A percentile compares a stretch with the other conserved stretches of the same genome.
Conservation (phyloP, 2,329 filamentous ascomycete genomes). For the Colletotrichum noveboracense region DNA sequence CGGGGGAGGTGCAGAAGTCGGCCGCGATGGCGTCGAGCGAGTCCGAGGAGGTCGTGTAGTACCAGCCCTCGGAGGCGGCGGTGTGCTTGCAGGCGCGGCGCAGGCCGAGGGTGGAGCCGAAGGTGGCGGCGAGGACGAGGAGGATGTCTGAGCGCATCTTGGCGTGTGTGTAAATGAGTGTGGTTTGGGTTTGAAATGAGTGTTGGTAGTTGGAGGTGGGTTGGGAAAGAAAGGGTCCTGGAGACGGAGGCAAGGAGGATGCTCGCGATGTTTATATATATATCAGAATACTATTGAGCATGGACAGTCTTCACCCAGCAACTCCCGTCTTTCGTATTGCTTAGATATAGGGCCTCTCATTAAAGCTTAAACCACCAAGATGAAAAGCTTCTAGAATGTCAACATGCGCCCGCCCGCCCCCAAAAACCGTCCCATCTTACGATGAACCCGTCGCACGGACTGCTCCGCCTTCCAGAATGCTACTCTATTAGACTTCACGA, state of each 20-base stretch:
- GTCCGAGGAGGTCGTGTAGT: not conserved
- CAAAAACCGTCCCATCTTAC: not conserved
- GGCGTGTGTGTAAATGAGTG: not conserved
- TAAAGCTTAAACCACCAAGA: not conserved
- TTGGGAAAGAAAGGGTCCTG: not conserved
- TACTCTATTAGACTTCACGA: not conserved
- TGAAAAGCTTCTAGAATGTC: not conserved
- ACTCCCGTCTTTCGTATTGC: not conserved
- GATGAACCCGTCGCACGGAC: not conserved
- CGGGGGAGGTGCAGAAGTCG: not conserved
- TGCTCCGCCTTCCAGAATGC: not conserved
- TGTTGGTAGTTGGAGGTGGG: not conserved
- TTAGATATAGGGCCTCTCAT: not conserved
- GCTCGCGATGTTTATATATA: not conserved
- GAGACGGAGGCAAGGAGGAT: not conserved
- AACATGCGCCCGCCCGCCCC: not conserved
- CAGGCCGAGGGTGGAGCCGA: not conserved
- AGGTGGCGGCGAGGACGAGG: not conserved
- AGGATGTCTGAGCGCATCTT: not conserved
- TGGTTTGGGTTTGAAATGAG: not conserved
- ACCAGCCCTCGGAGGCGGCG: not conserved
- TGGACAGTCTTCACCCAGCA: not conserved
- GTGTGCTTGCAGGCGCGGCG: not conserved
- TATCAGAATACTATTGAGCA: not conserved
- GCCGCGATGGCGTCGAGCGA: not conserved